A percentile compares a stretch with the other conserved stretches of the same genome.
Conservation (phyloP, 352 stramenopile species). For the Saprolegnia parasitica region DNA sequence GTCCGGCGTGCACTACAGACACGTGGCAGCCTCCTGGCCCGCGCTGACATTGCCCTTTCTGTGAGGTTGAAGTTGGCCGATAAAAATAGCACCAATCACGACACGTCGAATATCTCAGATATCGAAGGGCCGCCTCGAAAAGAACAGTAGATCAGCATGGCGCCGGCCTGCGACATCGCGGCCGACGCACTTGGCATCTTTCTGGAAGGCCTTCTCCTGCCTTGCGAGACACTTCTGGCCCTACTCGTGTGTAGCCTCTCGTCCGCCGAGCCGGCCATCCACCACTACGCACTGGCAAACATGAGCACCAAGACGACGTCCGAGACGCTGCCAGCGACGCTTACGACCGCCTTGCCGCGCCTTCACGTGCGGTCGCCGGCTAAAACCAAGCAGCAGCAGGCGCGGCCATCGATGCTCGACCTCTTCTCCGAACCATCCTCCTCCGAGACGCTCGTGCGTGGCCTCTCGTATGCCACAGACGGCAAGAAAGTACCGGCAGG, state of each 20-base stretch:
- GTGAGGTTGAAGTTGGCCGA: too few species aligned
- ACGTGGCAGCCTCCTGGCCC: too few species aligned
- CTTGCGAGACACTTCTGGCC: background rate
- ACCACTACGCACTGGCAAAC: background rate
- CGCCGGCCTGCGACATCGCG: too few species aligned
- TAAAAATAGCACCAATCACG: too few species aligned
- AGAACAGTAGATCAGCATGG: background rate
- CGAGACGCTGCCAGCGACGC: background rate
- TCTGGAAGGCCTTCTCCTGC: background rate
- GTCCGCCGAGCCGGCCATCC: background rate
- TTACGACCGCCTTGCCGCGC: background rate
- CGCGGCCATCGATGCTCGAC: too few species aligned
- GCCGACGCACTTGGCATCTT: background rate
- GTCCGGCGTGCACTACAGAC: too few species aligned
- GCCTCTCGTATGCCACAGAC: conserved; percentile 51
- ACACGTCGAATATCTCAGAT: background rate
- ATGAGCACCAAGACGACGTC: background rate
- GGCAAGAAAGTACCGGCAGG: conserved; percentile 42
- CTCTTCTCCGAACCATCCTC: conserved; percentile 39
- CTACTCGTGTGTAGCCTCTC: background rate
- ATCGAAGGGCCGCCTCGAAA: background rate
- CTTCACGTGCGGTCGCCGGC: background rate
- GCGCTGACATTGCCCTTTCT: too few species aligned
- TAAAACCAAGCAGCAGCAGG: too few species aligned
- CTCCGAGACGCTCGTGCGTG: conserved; percentile 48